Evolutionary conservation across 306 rosid genomes (phyloP).

Genomic region (Acacia melanoxylon): DNA sequence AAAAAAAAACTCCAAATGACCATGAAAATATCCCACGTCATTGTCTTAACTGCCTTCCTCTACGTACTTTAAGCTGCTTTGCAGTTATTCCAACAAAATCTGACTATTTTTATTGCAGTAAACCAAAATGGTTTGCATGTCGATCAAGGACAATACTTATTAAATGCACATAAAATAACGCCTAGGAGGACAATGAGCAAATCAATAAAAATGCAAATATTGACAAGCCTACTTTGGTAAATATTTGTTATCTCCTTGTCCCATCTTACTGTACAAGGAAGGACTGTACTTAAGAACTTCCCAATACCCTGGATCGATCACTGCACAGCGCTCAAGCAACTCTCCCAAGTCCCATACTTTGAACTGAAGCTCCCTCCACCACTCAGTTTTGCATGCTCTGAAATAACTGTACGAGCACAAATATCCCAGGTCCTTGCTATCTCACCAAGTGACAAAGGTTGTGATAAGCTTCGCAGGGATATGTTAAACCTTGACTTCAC

Average conservation of each 20-base stretch:
- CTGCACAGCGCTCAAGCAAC: constrained; percentile 68
- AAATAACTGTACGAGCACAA: constrained; percentile 82
- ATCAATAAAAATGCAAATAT: neutral
- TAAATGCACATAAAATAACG: neutral
- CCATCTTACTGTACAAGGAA: neutral
- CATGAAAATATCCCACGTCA: neutral
- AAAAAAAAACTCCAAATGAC: neutral
- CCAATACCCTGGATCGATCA: constrained; percentile 24
- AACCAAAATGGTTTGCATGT: neutral
- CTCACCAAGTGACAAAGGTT: constrained; percentile 87
- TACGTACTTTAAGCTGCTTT: neutral
- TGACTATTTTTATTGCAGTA: neutral
- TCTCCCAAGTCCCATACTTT: constrained; percentile 86
- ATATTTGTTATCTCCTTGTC: neutral
- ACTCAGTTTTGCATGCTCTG: constrained; percentile 86
- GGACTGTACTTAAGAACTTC: neutral
- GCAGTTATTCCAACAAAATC: constrained; percentile 11
- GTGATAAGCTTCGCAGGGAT: constrained; percentile 77
- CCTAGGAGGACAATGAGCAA: neutral
- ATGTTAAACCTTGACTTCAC: constrained; percentile 87
- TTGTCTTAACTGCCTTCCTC: constrained; percentile 1
- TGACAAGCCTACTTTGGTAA: neutral
- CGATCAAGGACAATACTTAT: neutral
- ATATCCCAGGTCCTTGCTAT: constrained; percentile 93
- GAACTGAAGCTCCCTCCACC: constrained; percentile 99